Percentiles rank a stretch among this genome's conserved stretches.
Evolutionary conservation across 805 yeast species (phyloP).

Genomic region (Teunomyces pallodes): DNA sequence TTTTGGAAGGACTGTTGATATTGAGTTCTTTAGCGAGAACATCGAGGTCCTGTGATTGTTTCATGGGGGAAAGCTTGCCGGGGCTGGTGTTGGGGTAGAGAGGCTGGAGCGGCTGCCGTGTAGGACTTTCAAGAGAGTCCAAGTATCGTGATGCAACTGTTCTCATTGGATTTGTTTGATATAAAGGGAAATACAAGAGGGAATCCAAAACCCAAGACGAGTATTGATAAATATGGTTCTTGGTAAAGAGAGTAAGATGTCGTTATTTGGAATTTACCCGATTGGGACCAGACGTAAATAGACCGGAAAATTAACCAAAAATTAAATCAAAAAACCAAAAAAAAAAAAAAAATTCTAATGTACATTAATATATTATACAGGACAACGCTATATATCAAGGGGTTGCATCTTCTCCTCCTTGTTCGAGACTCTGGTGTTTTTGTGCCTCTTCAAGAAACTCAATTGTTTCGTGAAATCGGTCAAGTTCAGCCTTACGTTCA

Average conservation of each 20-base stretch:
- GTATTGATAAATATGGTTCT: neutral
- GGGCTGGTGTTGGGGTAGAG: slow-evolving; percentile 20
- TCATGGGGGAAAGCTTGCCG: neutral
- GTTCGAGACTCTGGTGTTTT: slow-evolving; percentile 1
- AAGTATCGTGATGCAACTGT: slow-evolving; percentile 37
- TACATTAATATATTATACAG: neutral
- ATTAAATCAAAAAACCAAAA: too few relatives aligned
- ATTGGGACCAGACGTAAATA: slow-evolving; percentile 3
- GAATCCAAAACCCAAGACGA: neutral
- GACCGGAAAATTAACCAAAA: too few relatives aligned
- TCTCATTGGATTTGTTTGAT: slow-evolving; percentile 6
- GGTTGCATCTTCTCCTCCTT: neutral
- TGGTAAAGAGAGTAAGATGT: neutral
- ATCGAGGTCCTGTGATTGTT: slow-evolving; percentile 29
- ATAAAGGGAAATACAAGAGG: neutral
- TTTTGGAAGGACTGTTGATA: slow-evolving; percentile 22
- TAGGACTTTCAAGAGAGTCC: slow-evolving; percentile 28
- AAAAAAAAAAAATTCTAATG: too few relatives aligned
- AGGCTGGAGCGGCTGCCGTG: slow-evolving; percentile 31
- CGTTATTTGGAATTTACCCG: slow-evolving; percentile 1
- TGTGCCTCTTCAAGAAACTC: slow-evolving; percentile 22
- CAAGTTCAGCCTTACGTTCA: slow-evolving; percentile 31
- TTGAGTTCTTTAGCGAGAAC: slow-evolving; percentile 37
- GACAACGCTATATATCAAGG: neutral
- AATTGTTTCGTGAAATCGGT: slow-evolving; percentile 30